phyloP scores from a whole-genome alignment of 1,284 basidiomycete genomes.

The Austropuccinia psidii region DNA sequence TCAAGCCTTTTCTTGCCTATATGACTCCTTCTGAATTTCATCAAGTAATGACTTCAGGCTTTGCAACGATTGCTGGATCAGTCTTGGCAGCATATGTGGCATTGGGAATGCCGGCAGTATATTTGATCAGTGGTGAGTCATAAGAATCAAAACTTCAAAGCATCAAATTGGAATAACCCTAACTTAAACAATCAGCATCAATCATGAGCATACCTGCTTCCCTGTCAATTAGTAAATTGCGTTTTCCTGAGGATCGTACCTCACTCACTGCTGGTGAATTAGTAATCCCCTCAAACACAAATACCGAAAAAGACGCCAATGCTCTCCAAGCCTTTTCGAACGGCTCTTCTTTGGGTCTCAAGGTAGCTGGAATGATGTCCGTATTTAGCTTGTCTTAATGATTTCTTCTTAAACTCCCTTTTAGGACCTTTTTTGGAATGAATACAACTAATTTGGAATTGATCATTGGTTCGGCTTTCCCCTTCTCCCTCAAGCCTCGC shows the following conservation, averaged over 20 bases:
- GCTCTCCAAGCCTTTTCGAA: conserved; percentile 79
- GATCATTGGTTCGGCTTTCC: too few species aligned
- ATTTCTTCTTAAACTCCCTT: conserved; percentile 62
- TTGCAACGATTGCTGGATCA: conserved; percentile 83
- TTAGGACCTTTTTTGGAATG: too few species aligned
- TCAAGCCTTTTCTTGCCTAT: conserved; percentile 67
- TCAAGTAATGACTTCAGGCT: conserved; percentile 81
- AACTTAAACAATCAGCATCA: conserved; percentile 51
- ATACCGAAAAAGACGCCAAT: conserved; percentile 60
- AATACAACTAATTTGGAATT: conserved; percentile 49
- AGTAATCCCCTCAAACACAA: conserved; percentile 66
- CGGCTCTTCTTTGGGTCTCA: conserved; percentile 74
- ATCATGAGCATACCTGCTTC: conserved; percentile 93
- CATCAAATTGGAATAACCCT: too few species aligned
- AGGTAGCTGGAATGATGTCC: conserved; percentile 76
- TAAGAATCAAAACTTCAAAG: too few species aligned
- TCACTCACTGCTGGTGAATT: conserved; percentile 74
- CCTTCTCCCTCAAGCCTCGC: conserved; percentile 16
- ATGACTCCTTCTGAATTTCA: conserved; percentile 87
- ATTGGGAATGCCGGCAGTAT: conserved; percentile 68
- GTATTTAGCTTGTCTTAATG: background rate
- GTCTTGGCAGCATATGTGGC: conserved; percentile 75
- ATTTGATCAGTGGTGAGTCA: conserved; percentile 64
- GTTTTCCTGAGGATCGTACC: conserved; percentile 71
- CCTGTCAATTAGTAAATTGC: conserved; percentile 79